Conservation (phyloP, 1,284 basidiomycete species). For the Trametes hirsuta region DNA sequence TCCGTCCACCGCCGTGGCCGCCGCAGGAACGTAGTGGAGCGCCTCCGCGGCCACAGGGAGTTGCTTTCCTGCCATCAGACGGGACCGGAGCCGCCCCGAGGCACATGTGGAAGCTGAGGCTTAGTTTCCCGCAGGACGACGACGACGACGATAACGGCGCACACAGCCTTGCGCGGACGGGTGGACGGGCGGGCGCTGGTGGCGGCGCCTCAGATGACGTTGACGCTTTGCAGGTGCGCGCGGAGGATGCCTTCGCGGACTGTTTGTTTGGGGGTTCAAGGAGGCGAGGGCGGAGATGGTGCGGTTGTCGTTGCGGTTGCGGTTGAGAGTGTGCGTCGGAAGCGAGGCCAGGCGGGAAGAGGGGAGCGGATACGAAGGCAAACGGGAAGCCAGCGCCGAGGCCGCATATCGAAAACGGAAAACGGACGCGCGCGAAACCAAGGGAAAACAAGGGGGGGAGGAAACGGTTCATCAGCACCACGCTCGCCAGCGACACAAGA, state of each 20-base stretch:
- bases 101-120: too few species aligned
- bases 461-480: too few species aligned
- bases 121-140: too few species aligned
- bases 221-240: constrained; percentile 38
- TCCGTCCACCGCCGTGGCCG: too few species aligned
- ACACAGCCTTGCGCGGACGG: not conserved
- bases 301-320: too few species aligned
- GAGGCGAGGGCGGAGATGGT: too few species aligned
- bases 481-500: not conserved
- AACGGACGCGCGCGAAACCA: not conserved
- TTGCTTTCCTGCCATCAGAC: too few species aligned
- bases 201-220: constrained; percentile 32
- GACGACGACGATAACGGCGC: not conserved
- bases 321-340: not conserved
- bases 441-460: too few species aligned
- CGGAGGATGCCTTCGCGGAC: constrained; percentile 39
- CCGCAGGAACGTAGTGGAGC: too few species aligned
- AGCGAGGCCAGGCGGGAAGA: not conserved
- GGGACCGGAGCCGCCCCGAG: too few species aligned
- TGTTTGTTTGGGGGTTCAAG: constrained; percentile 2
- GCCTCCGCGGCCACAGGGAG: too few species aligned
- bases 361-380: not conserved
- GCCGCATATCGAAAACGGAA: not conserved
- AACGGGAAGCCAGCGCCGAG: not conserved
- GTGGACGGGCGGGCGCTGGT: not conserved